phyloP scores from a whole-genome alignment of 2,329 filamentous ascomycete genomes.

The Teratosphaeria destructans region DNA sequence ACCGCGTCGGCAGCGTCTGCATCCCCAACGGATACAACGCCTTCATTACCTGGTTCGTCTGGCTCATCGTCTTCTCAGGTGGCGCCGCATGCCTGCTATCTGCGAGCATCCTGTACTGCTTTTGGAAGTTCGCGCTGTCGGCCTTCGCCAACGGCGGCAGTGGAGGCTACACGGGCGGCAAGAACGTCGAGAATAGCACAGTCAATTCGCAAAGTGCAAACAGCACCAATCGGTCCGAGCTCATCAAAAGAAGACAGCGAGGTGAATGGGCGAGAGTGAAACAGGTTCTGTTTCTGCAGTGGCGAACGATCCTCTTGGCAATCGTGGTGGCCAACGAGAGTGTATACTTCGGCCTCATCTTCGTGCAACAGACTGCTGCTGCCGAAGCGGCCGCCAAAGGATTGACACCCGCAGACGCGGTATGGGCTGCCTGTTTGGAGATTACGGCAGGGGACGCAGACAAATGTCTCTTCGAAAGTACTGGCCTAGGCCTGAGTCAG shows the following conservation, averaged over 20 bases:
- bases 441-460: conserved; percentile 47
- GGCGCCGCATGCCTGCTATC: conserved; percentile 22
- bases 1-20: conserved; percentile 79
- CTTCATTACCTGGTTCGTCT: conserved; percentile 42
- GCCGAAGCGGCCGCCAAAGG: conserved; percentile 43
- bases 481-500: conserved; percentile 53
- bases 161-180: background rate
- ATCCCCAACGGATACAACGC: conserved; percentile 85
- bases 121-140: conserved; percentile 22
- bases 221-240: background rate
- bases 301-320: conserved; percentile 71
- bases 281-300: conserved; percentile 67
- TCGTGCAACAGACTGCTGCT: conserved; percentile 61
- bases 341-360: conserved; percentile 70
- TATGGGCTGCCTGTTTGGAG: conserved; percentile 58
- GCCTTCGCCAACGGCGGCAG: conserved; percentile 1
- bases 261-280: conserved; percentile 54
- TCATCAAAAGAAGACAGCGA: background rate
- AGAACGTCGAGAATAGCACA: background rate
- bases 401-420: conserved; percentile 37
- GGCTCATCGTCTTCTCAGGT: conserved; percentile 25
- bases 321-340: conserved; percentile 70
- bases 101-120: conserved; percentile 25
- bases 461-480: conserved; percentile 48
- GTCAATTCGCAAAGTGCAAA: background rate